Evolutionary conservation across 345 rosid genomes (phyloP).

Genomic region (Bruguiera parviflora): DNA sequence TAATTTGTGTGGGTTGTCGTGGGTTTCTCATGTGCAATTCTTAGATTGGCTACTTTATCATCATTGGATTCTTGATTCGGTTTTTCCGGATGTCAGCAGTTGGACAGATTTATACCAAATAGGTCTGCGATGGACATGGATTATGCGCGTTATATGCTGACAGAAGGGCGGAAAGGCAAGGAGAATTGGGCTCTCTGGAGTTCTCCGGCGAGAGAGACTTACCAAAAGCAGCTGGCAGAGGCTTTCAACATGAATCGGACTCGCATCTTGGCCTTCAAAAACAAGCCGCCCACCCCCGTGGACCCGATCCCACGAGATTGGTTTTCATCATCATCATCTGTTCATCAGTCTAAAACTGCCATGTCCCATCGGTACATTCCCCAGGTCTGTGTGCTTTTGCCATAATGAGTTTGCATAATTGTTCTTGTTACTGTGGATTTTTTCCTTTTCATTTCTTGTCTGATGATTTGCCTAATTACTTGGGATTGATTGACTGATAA

Average conservation of each 20-base stretch:
- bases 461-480: neutral
- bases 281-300: constrained; percentile 50
- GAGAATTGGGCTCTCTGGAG: constrained; percentile 28
- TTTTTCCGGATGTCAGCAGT: constrained; percentile 25
- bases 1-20: too few species aligned
- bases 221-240: constrained; percentile 62
- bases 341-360: constrained; percentile 23
- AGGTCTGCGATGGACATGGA: constrained; percentile 78
- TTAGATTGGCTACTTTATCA: neutral
- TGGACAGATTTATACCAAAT: constrained; percentile 72
- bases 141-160: constrained; percentile 60
- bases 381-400: constrained; percentile 30
- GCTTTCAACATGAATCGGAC: constrained; percentile 54
- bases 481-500: constrained; percentile 11
- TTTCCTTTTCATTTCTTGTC: neutral
- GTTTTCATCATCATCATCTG: neutral
- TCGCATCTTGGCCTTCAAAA: constrained; percentile 65
- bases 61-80: constrained; percentile 5
- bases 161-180: constrained; percentile 48
- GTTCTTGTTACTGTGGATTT: neutral
- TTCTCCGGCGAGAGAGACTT: constrained; percentile 63
- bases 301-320: constrained; percentile 21
- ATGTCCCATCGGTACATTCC: constrained; percentile 41
- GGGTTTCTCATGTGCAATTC: neutral
- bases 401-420: neutral